Evolutionary conservation across 2,329 filamentous ascomycete genomes (phyloP), one percentile per base, ranked within the genome.

Genomic region (Phialocephala sp.): DNA sequence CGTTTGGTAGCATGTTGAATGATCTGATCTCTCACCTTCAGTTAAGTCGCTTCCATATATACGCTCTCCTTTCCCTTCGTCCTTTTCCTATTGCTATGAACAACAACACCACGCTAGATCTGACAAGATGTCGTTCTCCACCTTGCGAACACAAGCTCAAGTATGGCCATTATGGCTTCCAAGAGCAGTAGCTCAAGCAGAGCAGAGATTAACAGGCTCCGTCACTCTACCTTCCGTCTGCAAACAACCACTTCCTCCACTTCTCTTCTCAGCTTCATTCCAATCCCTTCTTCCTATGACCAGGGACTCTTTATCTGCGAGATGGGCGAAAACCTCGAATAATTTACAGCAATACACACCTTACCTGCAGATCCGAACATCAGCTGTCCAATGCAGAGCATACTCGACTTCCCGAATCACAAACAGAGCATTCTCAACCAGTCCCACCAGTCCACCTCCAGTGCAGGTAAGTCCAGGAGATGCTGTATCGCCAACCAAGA

Each of bases 121-220:
- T 20, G 52, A 20, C 60, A 50, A 47, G 22, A 61, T 68, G 24
- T 65, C 64, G 14, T 50, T 52, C 39, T 63, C 60, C 54, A 62
- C 39, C n/a, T 45, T 66, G 32, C 39, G 60, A 24, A 60, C 47
- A 6, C 57, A 52, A 24, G 55, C 66, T 14, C 64, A 66, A 52
- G 68, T 68, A n/a, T 69, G 66, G 68, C 68, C 68, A 36, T 43
- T 47, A 2, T 66, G 68, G 68, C 57, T 69, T 15, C 64, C 68
- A 57, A 58, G 43, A 63, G 66, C 64, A 37, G 24, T 69, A 15
- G 55, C 63, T 12, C 50, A 58, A 63, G 64, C 61, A 58, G 62
- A 66, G 39, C n/a, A 61, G 22, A 55, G 55, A 57, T 14, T 65
- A 35, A n/a, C 55, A 47, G 37, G 37, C 37, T 50, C 32, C 4